Base-by-base conservation (phyloP, 805 yeast species). In the Schizosaccharomyces cryophilus region DNA sequence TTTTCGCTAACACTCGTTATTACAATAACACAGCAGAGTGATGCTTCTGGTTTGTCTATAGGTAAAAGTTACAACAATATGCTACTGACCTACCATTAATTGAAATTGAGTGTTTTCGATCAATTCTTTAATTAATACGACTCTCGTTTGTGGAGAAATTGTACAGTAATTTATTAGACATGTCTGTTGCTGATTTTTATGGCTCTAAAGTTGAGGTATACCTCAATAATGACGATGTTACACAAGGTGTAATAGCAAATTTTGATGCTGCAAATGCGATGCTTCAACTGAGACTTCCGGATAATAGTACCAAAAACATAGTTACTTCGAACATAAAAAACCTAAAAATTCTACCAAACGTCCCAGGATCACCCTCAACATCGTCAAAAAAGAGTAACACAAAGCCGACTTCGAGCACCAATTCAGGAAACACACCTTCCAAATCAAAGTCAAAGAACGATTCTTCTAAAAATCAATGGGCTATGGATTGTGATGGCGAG, bases 161-260 rank as follows among this genome's bases (percentile, higher is more conserved):
- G 40, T 35, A n/a, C 21, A 45, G 13, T 45, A 19, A 19, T 19
- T 24, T 24, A 19, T 51, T 15, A 21, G 26, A 21, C 6, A 51
- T 51, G 56, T 51, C 56, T 51, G 56, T 51, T 19, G 56, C 56
- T 24, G 56, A 51, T 29, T 51, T 51, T 29, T 51, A 51, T 51
- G 56, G 56, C 13, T 51, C 56, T 11, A 51, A 51, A 6, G 56
- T 51, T n/a, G 56, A 51, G 35, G 35, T 51, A 24, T 51, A 19
- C n/a, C 26, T 51, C 21, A 51, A 51, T 29, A 51, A 51, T 51
- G 56, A 29, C 17, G 6, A 17, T 51, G 26, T 19, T 17, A n/a
- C n/a, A 29, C 56, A 29, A 51, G 56, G 56, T 4, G 35, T 29
- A 11, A 51, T 51, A 6, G 15, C 56, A 29, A 51, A 51, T 21